Evolutionary conservation across 1,284 basidiomycete species (phyloP).

Genomic region (Lignosus rhinocerotis): DNA sequence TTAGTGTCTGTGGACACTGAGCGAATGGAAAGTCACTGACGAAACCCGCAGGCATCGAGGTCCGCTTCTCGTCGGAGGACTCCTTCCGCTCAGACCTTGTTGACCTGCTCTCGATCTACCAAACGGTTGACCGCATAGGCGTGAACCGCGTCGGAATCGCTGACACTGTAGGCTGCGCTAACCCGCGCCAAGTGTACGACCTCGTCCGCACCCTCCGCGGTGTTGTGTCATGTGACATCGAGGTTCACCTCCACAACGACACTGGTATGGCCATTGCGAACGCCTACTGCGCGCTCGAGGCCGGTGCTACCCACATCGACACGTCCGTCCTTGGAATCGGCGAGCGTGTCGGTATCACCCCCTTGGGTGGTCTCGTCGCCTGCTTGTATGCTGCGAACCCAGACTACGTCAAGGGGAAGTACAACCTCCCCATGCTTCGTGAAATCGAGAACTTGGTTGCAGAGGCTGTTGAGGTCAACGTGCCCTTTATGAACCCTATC

Average conservation of each 20-base stretch:
- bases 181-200: conserved; percentile 98
- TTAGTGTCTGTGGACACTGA: conserved; percentile 10
- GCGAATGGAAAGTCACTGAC: not conserved
- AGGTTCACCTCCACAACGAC: conserved; percentile 99
- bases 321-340: conserved; percentile 97
- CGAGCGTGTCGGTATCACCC: conserved; percentile 98
- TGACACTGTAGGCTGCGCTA: conserved; percentile 98
- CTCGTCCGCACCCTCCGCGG: conserved; percentile 95
- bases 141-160: conserved; percentile 99
- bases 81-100: conserved; percentile 99
- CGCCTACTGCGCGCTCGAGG: conserved; percentile 97
- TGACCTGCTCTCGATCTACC: conserved; percentile 98
- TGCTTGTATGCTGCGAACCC: conserved; percentile 97
- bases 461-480: conserved; percentile 96
- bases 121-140: conserved; percentile 99
- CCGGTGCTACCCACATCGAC: conserved; percentile 99
- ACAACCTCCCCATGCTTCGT: conserved; percentile 95
- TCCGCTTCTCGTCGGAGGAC: conserved; percentile 99
- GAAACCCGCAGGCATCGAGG: conserved; percentile 72
- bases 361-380: conserved; percentile 95
- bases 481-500: conserved; percentile 96
- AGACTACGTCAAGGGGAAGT: conserved; percentile 99
- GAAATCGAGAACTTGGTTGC: conserved; percentile 99
- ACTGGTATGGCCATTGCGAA: conserved; percentile 98
- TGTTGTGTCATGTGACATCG: conserved; percentile 96